Evolutionary conservation across 1,139 yeast genomes (phyloP), one percentile per base, ranked within the genome.

Genomic region (Nakaseomyces sp.): DNA sequence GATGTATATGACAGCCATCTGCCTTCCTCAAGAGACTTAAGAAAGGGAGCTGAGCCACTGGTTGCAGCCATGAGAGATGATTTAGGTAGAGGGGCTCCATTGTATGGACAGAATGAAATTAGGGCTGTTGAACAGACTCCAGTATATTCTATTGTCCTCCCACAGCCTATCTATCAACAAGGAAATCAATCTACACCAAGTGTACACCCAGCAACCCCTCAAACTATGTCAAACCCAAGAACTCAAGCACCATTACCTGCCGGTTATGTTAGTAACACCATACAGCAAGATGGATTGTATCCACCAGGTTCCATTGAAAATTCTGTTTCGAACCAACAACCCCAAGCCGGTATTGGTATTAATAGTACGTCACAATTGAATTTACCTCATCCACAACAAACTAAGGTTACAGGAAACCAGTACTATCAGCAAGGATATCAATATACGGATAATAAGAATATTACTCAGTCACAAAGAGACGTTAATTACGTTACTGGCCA

Each of bases 1-100:
- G 38, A 35, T 35, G 38, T 22, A 5, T 35, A 35, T 22, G 38
- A 35, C 28, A 20, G 28, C 12, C 38, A 35, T 22, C 5, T 35
- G 17, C 38, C 38, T 13, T 20, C 28, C 4, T 35, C 38, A n/a
- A 35, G 38, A 22, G 38, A 35, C 13, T 22, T 35, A 12, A 20
- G 38, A 12, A 35, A 35, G n/a, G 38, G 38, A 5, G 28, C 38
- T 1, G 38, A 35, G 13, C 38, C 38, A 9, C 7, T 35, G 28
- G 28, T 35, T n/a, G 38, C 38, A 5, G 28, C 38, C 5, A 20
- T 35, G 17, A 20, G 38, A 20, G 38, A 35, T 20, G 38, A 20
- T n/a, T 35, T 35, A 20, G 38, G 38, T 20, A 35, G 28, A 15
- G 38, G 28, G n/a, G 28, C 38, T 10, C n/a, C 29, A n/a, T 7